Evolutionary conservation across 2,329 filamentous ascomycete species (phyloP).

Genomic region (Exophiala mesophila): DNA sequence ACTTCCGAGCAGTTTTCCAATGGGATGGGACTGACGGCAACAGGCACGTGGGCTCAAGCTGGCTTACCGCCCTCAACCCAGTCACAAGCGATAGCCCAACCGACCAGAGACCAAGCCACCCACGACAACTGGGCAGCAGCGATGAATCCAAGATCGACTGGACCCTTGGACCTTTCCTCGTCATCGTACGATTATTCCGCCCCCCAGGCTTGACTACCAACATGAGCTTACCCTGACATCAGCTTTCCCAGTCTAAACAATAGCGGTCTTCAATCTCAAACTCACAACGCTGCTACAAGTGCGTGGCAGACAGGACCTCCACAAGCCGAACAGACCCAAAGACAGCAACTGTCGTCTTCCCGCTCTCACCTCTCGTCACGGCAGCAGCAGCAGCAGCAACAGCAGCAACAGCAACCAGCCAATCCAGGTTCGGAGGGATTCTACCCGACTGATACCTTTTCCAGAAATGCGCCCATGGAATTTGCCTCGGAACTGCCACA

Average conservation of each 20-base stretch:
- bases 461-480: slow-evolving; percentile 22
- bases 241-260: slow-evolving; percentile 26
- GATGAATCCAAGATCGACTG: slow-evolving; percentile 22
- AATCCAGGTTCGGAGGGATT: slow-evolving; percentile 15
- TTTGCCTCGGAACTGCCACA: slow-evolving; percentile 17
- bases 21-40: slow-evolving; percentile 5
- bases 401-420: slow-evolving; percentile 18
- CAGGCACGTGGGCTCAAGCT: slow-evolving; percentile 23
- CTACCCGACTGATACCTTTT: slow-evolving; percentile 23
- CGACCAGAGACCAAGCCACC: slow-evolving; percentile 18
- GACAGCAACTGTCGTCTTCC: slow-evolving; percentile 17
- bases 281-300: slow-evolving; percentile 19
- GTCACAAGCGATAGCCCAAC: slow-evolving; percentile 9
- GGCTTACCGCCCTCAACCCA: slow-evolving; percentile 11
- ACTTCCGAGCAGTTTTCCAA: no score
- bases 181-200: slow-evolving; percentile 15
- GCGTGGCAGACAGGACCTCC: slow-evolving; percentile 27
- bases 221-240: not conserved
- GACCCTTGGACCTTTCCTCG: slow-evolving; percentile 25
- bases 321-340: slow-evolving; percentile 20
- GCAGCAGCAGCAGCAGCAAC: slow-evolving; percentile 18
- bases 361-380: slow-evolving; percentile 16
- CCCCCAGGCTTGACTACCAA: not conserved
- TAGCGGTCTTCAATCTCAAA: slow-evolving; percentile 21
- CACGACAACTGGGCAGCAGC: slow-evolving; percentile 26